phyloP scores from a whole-genome alignment of 768 basidiomycete species.

The Xerocomus spinulosus region DNA sequence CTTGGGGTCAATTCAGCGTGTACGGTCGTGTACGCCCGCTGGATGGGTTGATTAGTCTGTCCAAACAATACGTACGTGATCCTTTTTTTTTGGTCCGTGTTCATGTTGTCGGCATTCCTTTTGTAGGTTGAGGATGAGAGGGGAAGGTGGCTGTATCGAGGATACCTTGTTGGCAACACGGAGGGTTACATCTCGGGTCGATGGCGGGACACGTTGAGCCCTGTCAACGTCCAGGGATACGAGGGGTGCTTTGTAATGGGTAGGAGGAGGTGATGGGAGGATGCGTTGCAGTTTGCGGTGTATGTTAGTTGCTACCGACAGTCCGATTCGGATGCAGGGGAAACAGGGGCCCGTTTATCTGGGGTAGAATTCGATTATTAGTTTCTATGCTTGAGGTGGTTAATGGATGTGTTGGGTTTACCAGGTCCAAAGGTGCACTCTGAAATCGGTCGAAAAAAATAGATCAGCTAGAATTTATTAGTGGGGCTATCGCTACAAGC shows the following conservation, averaged over 20 bases:
- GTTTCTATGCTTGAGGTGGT: background rate
- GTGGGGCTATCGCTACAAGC: conserved; percentile 20
- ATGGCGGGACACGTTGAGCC: conserved; percentile 82
- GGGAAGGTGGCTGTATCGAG: conserved; percentile 83
- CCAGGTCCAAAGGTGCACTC: too few relatives aligned
- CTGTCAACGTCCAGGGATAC: conserved; percentile 59
- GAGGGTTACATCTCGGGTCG: conserved; percentile 75
- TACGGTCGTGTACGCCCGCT: conserved; percentile 74
- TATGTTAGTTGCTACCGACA: too few relatives aligned
- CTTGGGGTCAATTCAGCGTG: conserved; percentile 85
- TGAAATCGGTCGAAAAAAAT: background rate
- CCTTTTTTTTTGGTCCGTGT: background rate
- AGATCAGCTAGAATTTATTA: conserved; percentile 1
- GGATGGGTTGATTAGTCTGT: conserved; percentile 76
- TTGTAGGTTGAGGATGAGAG: conserved; percentile 62
- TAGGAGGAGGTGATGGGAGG: conserved; percentile 43
- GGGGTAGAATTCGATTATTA: too few relatives aligned
- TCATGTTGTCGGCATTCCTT: conserved; percentile 1
- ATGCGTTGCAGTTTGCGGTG: too few relatives aligned
- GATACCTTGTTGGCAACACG: conserved; percentile 68
- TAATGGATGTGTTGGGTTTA: background rate
- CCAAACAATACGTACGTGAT: conserved; percentile 75
- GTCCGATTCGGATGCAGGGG: too few relatives aligned
- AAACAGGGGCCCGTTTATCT: too few relatives aligned
- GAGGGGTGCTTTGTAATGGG: conserved; percentile 85